Base-by-base conservation (phyloP, 768 basidiomycete species). In the Auricularia cornea region DNA sequence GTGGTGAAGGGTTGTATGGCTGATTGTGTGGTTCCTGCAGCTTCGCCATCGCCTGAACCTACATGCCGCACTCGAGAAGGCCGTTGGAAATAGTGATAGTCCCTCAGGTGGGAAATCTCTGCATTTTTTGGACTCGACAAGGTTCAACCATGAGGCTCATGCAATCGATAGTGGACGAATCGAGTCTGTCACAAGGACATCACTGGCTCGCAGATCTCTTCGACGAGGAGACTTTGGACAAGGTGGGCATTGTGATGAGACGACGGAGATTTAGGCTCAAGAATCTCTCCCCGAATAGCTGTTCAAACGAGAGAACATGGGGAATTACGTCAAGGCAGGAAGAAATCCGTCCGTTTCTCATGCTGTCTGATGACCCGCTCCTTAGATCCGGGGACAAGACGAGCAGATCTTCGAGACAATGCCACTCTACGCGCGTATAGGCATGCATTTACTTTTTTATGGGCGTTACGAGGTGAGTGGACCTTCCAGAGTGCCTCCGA, bases 371-470 rank as follows among this genome's bases (percentile, higher is more conserved):
- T n/a, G n/a, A n/a, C n/a, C n/a, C n/a, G n/a, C 52, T 26, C 76
- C 32, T 63, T 62, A 31, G 72, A 48, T 75, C 60, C 67, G 76
- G 5, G 29, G 61, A 33, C 72, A 73, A 0, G 74, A 73, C 1
- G 75, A 84, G 69, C 80, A 79, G 68, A 77, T 86, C 64, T 90
- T 89, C 63, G 89, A 90, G 75, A 79, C 79, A 33, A 90, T 90
- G 89, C 89, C 89, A 1, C 77, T 90, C 52, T 89, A 85, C 68
- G 81, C 83, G 2, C 77, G 79, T 44, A 77, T 88, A 56, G 87
- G 86, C 6, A 91, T 91, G 90, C 89, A 91, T 68, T 78, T 92
- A 4, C 73, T 91, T 30, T 92, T 89, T 68, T 82, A 82, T 54
- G 84, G 86, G 2, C 78, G 73, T 38, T 76, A 78, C 52, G 80